Conservation (phyloP, 306 rosid species). For the Lupinus albus region DNA sequence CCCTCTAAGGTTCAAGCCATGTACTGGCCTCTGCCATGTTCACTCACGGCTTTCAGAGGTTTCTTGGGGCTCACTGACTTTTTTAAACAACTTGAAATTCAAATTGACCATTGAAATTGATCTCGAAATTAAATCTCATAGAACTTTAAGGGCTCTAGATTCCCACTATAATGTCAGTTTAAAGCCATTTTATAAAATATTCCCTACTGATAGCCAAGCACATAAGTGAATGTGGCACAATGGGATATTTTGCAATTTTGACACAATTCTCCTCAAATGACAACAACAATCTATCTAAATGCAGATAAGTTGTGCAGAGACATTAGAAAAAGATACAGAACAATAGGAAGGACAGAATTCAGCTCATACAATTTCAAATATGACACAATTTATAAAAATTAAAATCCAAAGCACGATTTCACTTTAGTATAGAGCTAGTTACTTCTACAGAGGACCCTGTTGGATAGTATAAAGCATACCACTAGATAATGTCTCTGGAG, state of each 20-base stretch:
- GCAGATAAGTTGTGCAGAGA: slow-evolving; percentile 24
- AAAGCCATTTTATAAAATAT: slow-evolving; percentile 38
- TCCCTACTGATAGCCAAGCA: slow-evolving; percentile 30
- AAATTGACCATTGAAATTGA: slow-evolving; percentile 4
- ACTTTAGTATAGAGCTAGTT: slow-evolving; percentile 38
- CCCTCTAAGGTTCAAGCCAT: too few species aligned
- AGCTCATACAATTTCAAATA: slow-evolving; percentile 39
- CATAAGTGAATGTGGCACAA: slow-evolving; percentile 12
- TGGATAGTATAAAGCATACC: slow-evolving; percentile 52
- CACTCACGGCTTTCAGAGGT: too few species aligned
- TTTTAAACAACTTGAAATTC: too few species aligned
- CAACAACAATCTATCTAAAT: slow-evolving; percentile 23
- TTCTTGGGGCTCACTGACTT: too few species aligned
- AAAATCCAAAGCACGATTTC: slow-evolving; percentile 36
- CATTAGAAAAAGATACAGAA: slow-evolving; percentile 17
- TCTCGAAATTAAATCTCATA: slow-evolving; percentile 7
- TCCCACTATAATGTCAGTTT: background rate
- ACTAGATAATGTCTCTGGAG: slow-evolving; percentile 37
- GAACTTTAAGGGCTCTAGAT: slow-evolving; percentile 2
- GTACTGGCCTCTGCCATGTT: too few species aligned
- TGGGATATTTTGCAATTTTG: slow-evolving; percentile 36
- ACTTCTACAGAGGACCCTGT: slow-evolving; percentile 38
- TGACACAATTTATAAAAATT: slow-evolving; percentile 29
- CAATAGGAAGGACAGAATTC: slow-evolving; percentile 13
- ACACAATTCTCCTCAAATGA: slow-evolving; percentile 29